phyloP scores from a whole-genome alignment of 208 protist genomes.

The Vickermania spadyakhi region DNA sequence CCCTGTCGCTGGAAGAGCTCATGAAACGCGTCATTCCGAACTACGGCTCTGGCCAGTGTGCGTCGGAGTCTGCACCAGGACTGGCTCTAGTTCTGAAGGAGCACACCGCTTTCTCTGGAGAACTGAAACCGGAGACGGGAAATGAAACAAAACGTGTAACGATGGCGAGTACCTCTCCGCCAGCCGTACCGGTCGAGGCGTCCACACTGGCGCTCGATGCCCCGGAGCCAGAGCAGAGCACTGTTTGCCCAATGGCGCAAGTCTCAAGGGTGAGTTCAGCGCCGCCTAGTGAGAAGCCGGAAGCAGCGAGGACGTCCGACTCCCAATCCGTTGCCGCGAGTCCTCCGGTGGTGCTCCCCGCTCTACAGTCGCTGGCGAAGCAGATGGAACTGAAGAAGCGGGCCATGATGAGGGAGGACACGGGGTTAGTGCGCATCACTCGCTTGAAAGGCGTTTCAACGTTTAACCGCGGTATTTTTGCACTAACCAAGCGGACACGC shows the following conservation, averaged over 20 bases:
- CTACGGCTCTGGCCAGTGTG: background rate
- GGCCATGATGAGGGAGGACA: background rate
- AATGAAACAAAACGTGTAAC: too few relatives aligned
- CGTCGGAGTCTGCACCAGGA: background rate
- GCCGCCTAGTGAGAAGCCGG: background rate
- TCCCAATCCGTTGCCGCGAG: background rate
- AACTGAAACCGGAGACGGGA: too few relatives aligned
- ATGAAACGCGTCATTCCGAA: background rate
- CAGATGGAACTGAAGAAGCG: background rate
- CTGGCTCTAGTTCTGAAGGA: too few relatives aligned
- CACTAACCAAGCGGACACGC: background rate
- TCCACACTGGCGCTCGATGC: conserved; percentile 1
- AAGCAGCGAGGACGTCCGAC: background rate
- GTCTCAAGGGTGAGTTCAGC: background rate
- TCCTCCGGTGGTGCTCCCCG: background rate
- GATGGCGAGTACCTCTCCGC: background rate
- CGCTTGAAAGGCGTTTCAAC: background rate
- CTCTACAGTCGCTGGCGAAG: background rate
- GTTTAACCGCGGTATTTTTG: background rate
- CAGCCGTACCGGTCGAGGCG: conserved; percentile 6
- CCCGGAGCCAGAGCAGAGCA: conserved; percentile 1
- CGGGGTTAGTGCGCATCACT: background rate
- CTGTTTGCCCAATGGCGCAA: too few relatives aligned
- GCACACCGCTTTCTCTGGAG: too few relatives aligned
- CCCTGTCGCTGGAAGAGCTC: background rate